phyloP scores from a whole-genome alignment of 2,329 filamentous ascomycete genomes.

The Pseudogymnoascus sp. region DNA sequence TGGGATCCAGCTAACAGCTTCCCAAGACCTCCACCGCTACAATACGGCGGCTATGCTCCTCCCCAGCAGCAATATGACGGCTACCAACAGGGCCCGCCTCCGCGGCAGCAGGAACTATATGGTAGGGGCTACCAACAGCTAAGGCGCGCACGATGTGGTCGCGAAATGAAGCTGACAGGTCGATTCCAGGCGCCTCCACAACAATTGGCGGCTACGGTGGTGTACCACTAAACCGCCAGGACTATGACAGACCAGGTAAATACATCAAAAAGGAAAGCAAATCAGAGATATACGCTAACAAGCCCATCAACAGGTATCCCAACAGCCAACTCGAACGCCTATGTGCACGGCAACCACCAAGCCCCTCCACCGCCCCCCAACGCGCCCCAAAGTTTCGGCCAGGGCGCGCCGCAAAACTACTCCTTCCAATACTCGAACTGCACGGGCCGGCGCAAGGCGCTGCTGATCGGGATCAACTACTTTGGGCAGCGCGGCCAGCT shows the following conservation, averaged over 20 bases:
- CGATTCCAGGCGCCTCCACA: conserved; percentile 37
- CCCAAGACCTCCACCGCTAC: conserved; percentile 25
- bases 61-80: conserved; percentile 38
- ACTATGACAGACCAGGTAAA: conserved; percentile 46
- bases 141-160: not conserved
- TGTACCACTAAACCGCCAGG: conserved; percentile 30
- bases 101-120: conserved; percentile 8
- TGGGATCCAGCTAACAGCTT: conserved; percentile 21
- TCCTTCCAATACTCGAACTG: conserved; percentile 88
- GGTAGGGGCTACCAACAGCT: not conserved
- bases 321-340: conserved; percentile 44
- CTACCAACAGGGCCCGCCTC: conserved; percentile 21
- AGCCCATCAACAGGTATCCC: conserved; percentile 30
- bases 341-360: conserved; percentile 48
- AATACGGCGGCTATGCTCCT: conserved; percentile 44
- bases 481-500: conserved; percentile 88
- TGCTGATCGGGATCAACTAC: conserved; percentile 94
- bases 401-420: conserved; percentile 73
- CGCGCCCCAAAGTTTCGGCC: conserved; percentile 65
- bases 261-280: not conserved
- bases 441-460: conserved; percentile 78
- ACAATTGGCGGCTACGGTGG: conserved; percentile 36
- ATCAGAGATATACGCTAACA: conserved; percentile 7
- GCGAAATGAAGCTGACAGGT: not conserved
- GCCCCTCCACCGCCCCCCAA: conserved; percentile 62